Evolutionary conservation across 495 filamentous ascomycete species (phyloP), one percentile per base, ranked within the genome.

Genomic region (Baudoinia panamericana): DNA sequence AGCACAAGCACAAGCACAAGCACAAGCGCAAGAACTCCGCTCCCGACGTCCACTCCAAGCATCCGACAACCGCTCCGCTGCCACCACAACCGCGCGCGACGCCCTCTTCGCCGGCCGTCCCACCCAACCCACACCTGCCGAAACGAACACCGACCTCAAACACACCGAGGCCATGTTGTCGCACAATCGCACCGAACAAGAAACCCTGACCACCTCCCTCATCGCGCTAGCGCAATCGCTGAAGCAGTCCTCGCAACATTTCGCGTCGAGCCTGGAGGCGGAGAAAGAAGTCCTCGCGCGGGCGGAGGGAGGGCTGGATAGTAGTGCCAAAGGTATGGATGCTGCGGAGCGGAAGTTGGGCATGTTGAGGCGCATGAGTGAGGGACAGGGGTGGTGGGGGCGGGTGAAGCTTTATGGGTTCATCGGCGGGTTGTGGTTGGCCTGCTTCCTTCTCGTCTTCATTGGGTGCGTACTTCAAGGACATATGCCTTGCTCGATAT

Each of bases 331-430:
- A 5, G 78, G 73, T 2, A 80, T 97, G 68, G 76, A 83, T 29
- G 75, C 73, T 0, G 80, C 87, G 15, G 71, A 75, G 27, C 66
- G 69, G 45, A 61, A 73, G 42, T 90, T 97, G 78, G 79, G 82
- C 0, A 65, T 66, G 54, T 54, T 94, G 51, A 62, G 70, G 48
- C 64, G 69, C 18, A 78, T 88, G 72, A 83, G 74, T 16, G 86
- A 93, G 64, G 85, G 84, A 8, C 74, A 77, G 55, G 86, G 86
- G 1, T 88, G 78, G 80, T 86, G 72, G 80, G 86, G 81, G 13
- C 56, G 86, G 37, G 73, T 93, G 66, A 66, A 82, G 68, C 64
- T 93, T 36, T 93, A 92, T 69, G 77, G 66, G 11, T 78, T 78
- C 68, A 86, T 94, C 33, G 78, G 75, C 38, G 84, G 74, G 36